phyloP scores from a whole-genome alignment of 2,329 filamentous ascomycete species.

The Fusarium coffeatum region DNA sequence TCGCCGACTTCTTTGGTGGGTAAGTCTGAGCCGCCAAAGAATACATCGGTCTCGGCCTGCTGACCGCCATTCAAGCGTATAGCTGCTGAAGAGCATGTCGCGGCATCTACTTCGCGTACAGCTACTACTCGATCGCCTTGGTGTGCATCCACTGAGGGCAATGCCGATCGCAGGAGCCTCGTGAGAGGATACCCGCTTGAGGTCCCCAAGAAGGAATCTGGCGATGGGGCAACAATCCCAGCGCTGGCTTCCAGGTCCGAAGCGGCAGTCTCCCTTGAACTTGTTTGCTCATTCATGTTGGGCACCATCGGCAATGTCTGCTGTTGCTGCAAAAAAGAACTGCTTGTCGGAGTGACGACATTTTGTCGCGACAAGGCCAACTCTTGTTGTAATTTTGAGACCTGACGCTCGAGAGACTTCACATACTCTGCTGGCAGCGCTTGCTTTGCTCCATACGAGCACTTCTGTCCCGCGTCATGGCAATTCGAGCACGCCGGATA shows the following conservation, averaged over 20 bases:
- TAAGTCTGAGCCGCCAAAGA: neutral
- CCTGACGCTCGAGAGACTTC: neutral
- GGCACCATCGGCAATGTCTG: neutral
- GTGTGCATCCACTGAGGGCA: neutral
- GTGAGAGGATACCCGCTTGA: conserved; percentile 13
- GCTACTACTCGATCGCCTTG: neutral
- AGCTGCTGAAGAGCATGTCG: neutral
- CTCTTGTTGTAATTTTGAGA: neutral
- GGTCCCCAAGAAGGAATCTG: neutral
- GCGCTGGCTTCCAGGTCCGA: conserved; percentile 12
- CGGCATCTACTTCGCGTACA: neutral
- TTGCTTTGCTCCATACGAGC: conserved; percentile 7
- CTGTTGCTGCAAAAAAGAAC: neutral
- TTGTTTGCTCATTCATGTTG: neutral
- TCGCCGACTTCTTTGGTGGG: neutral
- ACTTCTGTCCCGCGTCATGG: neutral
- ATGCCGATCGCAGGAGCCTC: neutral
- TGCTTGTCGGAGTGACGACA: neutral
- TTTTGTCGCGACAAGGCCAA: neutral
- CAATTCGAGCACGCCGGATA: conserved; percentile 10
- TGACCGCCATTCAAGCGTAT: neutral
- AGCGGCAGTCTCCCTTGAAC: neutral
- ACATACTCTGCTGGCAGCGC: conserved; percentile 1
- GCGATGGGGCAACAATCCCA: conserved; percentile 2
- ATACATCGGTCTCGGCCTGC: rapidly evolving